Base-by-base conservation (phyloP, 164 flowering plant species). In the Protea cynaroides region DNA sequence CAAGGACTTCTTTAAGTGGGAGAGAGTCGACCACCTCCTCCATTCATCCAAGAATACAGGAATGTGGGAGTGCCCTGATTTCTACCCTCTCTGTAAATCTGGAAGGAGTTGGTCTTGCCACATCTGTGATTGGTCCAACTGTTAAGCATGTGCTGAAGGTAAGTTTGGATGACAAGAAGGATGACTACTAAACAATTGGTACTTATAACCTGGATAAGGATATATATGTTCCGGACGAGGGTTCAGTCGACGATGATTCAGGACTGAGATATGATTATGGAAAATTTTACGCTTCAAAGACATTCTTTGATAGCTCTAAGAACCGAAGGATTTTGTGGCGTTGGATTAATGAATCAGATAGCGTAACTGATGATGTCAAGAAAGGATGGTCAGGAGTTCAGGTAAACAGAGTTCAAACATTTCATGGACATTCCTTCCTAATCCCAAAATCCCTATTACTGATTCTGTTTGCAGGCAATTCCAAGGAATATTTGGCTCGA, bases 51-150 rank as follows among this genome's bases (percentile, higher is more conserved):
- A 59, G 0, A 55, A 24, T 7, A 81, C 79, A 1, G 90, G 90
- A 54, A 86, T 84, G 88, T 86, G 95, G 95, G 95, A 88, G 61
- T 88, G 92, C 64, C 88, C 90, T 0, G 92, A 88, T 69, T 84
- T 88, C 63, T 88, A 56, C 67, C 95, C 95, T 89, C 2, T 58
- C 65, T 0, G 54, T 22, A 19, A 50, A 54, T 3, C n/a, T n/a
- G n/a, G 51, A 75, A 24, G 17, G 12, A 0, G 22, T 8, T 7
- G 94, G 88, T 0, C 53, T 83, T 3, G 84, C 81, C 25, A 83
- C 86, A 8, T 84, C 84, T 0, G 58, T 24, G n/a, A 37, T 59
- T 49, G 60, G 68, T n/a, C 11, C 66, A 0, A 15, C 54, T 22
- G 69, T 78, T 18, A 82, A 84, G 56, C 82, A 84, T 70, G 86